Base-by-base conservation (phyloP, 2,329 filamentous ascomycete species). In the Calonectria pteridis region DNA sequence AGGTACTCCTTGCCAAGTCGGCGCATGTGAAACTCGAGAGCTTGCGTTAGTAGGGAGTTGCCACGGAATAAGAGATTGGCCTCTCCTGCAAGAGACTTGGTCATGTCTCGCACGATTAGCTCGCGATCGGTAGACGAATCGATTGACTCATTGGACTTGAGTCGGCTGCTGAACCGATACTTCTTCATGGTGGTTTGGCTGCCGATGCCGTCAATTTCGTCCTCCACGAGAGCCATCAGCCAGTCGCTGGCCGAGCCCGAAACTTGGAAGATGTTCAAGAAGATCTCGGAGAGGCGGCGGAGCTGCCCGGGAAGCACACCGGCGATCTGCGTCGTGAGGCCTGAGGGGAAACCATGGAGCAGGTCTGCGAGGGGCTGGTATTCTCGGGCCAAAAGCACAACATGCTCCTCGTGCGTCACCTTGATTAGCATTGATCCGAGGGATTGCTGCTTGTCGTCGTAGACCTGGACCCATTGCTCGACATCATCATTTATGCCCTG, bases 201-300 rank as follows among this genome's bases (percentile, higher is more conserved):
- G 69, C 95, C 92, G 23, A 97, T 93, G 0, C 96, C 96, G 81
- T 98, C 97, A 71, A 99, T 98, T 84, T 99, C 97, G 81, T 98
- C 96, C 84, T 99, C 97, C 0, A 98, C 94, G 50, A 99, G 87
- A 3, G 95, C 93, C 88, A 95, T 97, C 28, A 99, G 89, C 97
- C 97, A 99, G 73, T 98, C 95, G 53, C 90, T 90, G 3, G 94
- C 94, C 46, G 91, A 91, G 0, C 95, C 95, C 3, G 95, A 96
- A 4, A 98, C 96, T 82, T 99, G 97, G 80, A 96, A 99, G 67
- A 99, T 98, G 82, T 98, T 97, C 76, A 98, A 87, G 46, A 98
- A 91, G 33, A 94, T 92, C 81, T 98, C 96, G 2, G 95, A 94
- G 11, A 98, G 84, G n/a, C 91, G 90, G 67, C 94, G 93, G 40